Evolutionary conservation across 116 monocot species (phyloP).

Genomic region (Papilionanthe hybrid): DNA sequence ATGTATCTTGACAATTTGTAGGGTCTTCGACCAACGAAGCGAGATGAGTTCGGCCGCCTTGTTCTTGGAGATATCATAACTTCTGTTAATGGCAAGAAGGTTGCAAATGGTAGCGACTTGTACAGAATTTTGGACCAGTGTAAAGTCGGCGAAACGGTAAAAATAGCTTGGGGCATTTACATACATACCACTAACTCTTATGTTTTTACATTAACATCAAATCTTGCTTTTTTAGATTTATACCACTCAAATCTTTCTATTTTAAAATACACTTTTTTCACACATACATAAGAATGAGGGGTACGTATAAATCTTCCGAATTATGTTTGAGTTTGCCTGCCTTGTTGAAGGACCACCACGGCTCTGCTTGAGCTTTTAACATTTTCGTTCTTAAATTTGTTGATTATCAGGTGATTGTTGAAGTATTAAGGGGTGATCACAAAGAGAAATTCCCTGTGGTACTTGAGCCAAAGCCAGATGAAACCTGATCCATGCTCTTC

Average conservation of each 20-base stretch:
- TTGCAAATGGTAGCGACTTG: constrained; percentile 87
- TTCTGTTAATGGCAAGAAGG: constrained; percentile 83
- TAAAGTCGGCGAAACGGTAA: constrained; percentile 97
- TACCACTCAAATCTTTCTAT: no score
- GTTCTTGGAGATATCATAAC: constrained; percentile 95
- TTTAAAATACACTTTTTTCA: no score
- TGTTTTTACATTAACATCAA: no score
- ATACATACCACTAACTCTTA: no score
- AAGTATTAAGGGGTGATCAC: constrained; percentile 86
- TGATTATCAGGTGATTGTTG: constrained; percentile 59
- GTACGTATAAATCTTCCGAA: no score
- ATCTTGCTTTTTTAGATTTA: no score
- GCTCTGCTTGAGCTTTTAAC: background rate
- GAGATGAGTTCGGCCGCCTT: constrained; percentile 88
- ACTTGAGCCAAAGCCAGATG: constrained; percentile 94
- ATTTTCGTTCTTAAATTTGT: background rate
- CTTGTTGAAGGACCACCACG: background rate
- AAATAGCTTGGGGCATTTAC: background rate
- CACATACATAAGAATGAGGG: no score
- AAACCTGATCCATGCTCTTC: constrained; percentile 25
- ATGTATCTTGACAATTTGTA: constrained; percentile 18
- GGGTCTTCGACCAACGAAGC: constrained; percentile 85
- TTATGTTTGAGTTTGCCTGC: background rate
- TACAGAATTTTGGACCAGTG: constrained; percentile 96
- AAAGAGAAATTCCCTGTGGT: constrained; percentile 90